Evolutionary conservation across 23 red algal species (phyloP), one percentile per base, ranked within the genome.

Genomic region (Gracilaria caudata): DNA sequence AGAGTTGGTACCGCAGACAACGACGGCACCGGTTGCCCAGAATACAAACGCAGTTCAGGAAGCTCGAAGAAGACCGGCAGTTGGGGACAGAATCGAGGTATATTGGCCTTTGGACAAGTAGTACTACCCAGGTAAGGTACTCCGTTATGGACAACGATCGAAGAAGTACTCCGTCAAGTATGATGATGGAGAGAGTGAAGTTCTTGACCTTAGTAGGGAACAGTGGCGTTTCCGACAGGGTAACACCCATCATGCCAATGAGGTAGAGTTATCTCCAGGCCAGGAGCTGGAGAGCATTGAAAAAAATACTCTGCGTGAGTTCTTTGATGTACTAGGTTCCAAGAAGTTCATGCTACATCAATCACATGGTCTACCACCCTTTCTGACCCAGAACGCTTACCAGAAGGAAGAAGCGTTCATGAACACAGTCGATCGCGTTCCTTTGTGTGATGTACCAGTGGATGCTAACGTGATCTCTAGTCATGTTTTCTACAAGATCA

Each of bases 401-500:
- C 14, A 58, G 4, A 63, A 51, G 44, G 82, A 86, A 57, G 60
- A 86, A 75, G 12, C 51, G 3, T 86, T 86, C 38, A 26, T 72
- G 25, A 86, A 86, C 41, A 86, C 34, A 0, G 30, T 86, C 25
- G 13, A 40, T 11, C 10, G 23, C 10, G 82, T 73, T 17, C 11
- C 64, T 25, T 11, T 72, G 12, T 40, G 7, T 16, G 24, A 75
- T 25, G 47, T 86, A 20, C 82, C 82, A 51, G 19, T 7, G 0
- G 19, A 2, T 1, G 64, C 65, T 19, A 86, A 86, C 21, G 49
- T 86, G 7, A 49, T 73, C 38, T 25, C 11, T 30, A 73, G 61
- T 30, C 82, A 86, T 35, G 57, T 59, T 0, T 53, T 86, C 25
- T 73, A 86, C 46, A 86, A 86, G 46, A 59, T 73, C 39, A 86